phyloP scores from a whole-genome alignment of 768 basidiomycete genomes.

The Tricholoma flavovirens region DNA sequence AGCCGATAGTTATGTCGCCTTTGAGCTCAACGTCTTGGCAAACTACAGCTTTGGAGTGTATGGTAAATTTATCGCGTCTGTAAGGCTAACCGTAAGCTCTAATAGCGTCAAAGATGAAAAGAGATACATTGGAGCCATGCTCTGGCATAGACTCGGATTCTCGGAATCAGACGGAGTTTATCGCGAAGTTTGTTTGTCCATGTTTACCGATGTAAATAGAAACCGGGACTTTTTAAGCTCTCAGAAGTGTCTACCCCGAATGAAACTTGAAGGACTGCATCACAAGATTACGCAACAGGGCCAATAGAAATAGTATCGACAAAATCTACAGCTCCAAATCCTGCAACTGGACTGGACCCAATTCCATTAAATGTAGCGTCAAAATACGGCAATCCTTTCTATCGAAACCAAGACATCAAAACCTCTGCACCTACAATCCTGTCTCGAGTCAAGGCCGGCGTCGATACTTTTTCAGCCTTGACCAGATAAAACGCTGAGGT shows the following conservation, averaged over 20 bases:
- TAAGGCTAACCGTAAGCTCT: neutral
- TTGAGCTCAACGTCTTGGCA: slow-evolving; percentile 93
- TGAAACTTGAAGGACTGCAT: too few relatives aligned
- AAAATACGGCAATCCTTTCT: neutral
- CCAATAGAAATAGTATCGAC: too few relatives aligned
- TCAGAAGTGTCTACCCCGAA: too few relatives aligned
- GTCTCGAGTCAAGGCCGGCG: neutral
- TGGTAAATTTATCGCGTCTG: slow-evolving; percentile 84
- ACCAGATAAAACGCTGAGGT: neutral
- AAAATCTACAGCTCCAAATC: too few relatives aligned
- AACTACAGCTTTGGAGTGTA: slow-evolving; percentile 86
- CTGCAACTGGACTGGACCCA: too few relatives aligned
- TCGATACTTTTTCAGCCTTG: neutral
- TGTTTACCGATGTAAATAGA: neutral
- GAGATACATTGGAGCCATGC: slow-evolving; percentile 15
- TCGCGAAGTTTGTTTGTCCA: neutral
- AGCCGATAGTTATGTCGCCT: slow-evolving; percentile 90
- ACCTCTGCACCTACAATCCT: too few relatives aligned
- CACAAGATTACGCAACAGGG: neutral
- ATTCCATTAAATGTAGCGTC: neutral
- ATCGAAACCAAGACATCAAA: too few relatives aligned
- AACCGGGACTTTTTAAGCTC: too few relatives aligned
- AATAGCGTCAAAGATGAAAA: neutral
- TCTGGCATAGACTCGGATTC: too few relatives aligned
- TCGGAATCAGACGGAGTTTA: neutral